These are phyloP conservation scores for Arachis monticola DNA, from an alignment of 331 rosid species.

Conservation along the genomic window DNA sequence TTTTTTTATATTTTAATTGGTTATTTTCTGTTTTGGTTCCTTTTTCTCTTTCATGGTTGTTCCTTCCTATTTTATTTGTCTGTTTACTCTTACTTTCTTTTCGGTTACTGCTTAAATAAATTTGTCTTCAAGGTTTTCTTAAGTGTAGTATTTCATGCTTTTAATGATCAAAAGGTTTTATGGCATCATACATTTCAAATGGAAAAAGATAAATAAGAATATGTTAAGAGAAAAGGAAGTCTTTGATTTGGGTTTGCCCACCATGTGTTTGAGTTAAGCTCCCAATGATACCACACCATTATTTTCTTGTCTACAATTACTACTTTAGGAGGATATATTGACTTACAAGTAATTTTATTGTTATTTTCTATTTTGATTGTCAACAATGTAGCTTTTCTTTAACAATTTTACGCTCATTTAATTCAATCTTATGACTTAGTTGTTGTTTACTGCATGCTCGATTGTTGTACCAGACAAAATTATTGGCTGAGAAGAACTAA, in stretches of 20 bases:
- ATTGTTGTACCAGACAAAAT: no score
- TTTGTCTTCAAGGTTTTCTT: no score
- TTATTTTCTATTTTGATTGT: background rate
- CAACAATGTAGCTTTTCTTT: background rate
- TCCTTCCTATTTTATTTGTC: no score
- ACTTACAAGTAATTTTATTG: background rate
- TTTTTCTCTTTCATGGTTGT: no score
- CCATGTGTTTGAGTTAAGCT: background rate
- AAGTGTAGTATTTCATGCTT: no score
- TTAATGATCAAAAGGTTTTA: no score
- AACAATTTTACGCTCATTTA: background rate
- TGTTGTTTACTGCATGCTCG: background rate
- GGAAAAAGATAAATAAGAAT: no score
- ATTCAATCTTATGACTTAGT: background rate
- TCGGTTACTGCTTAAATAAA: no score
- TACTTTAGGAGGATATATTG: background rate
- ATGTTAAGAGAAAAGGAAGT: no score
- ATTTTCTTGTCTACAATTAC: background rate
- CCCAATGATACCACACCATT: background rate
- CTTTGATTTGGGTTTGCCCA: background rate
- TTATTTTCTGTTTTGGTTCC: background rate
- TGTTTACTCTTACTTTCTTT: no score
- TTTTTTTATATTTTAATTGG: no score
- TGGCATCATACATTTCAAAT: no score
- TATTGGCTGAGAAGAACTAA: constrained; percentile 87